A percentile compares a stretch with the other conserved stretches of the same genome.
Conservation (phyloP, 1,139 yeast genomes). For the Pichia sp. region DNA sequence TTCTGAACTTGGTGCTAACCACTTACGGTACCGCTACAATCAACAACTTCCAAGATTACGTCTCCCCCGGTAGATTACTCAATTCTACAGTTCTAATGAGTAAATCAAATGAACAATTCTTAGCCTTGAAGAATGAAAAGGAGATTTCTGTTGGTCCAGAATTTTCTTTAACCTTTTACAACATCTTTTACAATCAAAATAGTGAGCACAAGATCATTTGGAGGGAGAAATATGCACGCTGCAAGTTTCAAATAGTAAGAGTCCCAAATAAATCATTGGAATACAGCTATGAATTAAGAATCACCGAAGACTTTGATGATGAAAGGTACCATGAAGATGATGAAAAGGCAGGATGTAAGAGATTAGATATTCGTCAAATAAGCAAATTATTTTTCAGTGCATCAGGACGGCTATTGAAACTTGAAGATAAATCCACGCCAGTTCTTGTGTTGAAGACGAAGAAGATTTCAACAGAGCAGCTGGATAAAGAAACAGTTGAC, state of each 20-base stretch:
- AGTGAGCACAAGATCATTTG: slow-evolving; percentile 51
- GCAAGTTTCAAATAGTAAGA: slow-evolving; percentile 45
- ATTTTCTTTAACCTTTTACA: slow-evolving; percentile 58
- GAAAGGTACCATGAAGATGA: slow-evolving; percentile 69
- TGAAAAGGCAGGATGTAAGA: slow-evolving; percentile 36
- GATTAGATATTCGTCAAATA: slow-evolving; percentile 43
- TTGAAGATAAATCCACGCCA: slow-evolving; percentile 66
- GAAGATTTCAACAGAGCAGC: slow-evolving; percentile 26
- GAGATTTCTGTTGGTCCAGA: slow-evolving; percentile 54
- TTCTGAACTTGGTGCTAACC: slow-evolving; percentile 63
- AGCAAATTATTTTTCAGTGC: slow-evolving; percentile 67
- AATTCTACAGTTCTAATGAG: slow-evolving; percentile 58
- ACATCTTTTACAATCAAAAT: slow-evolving; percentile 63
- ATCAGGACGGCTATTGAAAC: slow-evolving; percentile 63
- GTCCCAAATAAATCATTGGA: slow-evolving; percentile 19
- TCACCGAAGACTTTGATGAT: slow-evolving; percentile 66
- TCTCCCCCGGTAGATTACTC: slow-evolving; percentile 65
- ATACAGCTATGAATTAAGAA: slow-evolving; percentile 45
- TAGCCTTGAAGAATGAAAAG: not conserved
- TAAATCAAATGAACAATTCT: slow-evolving; percentile 38
- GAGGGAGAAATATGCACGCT: slow-evolving; percentile 72
- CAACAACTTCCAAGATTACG: slow-evolving; percentile 44
- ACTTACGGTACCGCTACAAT: slow-evolving; percentile 69
- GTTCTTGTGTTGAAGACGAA: slow-evolving; percentile 62
- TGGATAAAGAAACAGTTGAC: slow-evolving; percentile 7